phyloP scores from a whole-genome alignment of 2,329 filamentous ascomycete genomes.

The Trichoderma sp. region DNA sequence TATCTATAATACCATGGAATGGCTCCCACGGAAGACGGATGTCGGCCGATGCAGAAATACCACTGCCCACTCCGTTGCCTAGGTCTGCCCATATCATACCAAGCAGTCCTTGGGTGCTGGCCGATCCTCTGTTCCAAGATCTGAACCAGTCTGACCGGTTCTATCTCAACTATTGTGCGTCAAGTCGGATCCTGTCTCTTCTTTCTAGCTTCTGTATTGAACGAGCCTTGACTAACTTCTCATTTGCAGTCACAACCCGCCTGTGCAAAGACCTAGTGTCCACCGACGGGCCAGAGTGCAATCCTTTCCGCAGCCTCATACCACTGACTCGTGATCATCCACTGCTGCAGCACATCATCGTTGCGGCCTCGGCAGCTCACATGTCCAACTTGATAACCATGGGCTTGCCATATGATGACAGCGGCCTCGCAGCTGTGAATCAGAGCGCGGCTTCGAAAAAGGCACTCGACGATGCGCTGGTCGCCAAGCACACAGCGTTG shows the following conservation, averaged over 20 bases:
- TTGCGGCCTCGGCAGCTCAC: constrained; percentile 54
- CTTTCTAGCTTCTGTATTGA: background rate
- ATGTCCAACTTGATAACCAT: constrained; percentile 49
- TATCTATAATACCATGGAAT: background rate
- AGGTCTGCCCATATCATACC: constrained; percentile 31
- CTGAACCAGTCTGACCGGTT: constrained; percentile 52
- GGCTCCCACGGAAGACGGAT: background rate
- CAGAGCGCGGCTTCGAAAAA: constrained; percentile 33
- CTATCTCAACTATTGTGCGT: constrained; percentile 48
- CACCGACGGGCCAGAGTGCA: constrained; percentile 48
- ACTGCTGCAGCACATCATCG: constrained; percentile 51
- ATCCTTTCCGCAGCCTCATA: constrained; percentile 53
- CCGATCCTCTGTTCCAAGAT: constrained; percentile 56
- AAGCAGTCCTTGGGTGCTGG: constrained; percentile 44
- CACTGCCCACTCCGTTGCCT: constrained; percentile 36
- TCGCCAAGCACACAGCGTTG: constrained; percentile 52
- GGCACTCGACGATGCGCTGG: constrained; percentile 49
- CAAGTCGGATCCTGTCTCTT: constrained; percentile 22
- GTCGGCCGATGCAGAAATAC: constrained; percentile 24
- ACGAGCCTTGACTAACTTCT: background rate
- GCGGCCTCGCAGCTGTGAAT: constrained; percentile 7
- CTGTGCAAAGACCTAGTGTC: constrained; percentile 59
- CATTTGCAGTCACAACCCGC: constrained; percentile 47
- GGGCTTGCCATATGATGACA: constrained; percentile 4
- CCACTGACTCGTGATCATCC: constrained; percentile 48